Conservation (phyloP, 1,284 basidiomycete species). For the Sporisorium sorghi region DNA sequence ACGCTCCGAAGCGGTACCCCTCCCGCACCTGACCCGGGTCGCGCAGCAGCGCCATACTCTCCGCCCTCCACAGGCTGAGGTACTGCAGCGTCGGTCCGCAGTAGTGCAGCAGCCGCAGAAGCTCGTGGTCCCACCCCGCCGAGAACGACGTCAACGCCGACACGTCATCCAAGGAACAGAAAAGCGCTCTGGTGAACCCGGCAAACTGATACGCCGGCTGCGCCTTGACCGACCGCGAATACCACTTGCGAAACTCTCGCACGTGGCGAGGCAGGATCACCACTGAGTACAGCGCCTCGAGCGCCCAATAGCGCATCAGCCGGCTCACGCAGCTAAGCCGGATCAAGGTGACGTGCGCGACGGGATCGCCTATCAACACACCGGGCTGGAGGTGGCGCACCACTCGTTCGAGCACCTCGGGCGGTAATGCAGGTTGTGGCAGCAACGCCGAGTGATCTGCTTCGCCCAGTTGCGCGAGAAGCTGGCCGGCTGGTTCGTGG, state of each 20-base stretch:
- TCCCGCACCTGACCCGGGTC: conserved; percentile 63
- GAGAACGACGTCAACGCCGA: conserved; percentile 62
- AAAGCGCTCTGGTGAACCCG: conserved; percentile 54
- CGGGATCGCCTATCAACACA: conserved; percentile 50
- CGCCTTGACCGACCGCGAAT: conserved; percentile 50
- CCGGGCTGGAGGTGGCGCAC: conserved; percentile 43
- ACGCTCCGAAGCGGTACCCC: conserved; percentile 44
- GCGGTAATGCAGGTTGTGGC: conserved; percentile 52
- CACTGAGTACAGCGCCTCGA: conserved; percentile 55
- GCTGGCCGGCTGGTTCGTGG: conserved; percentile 32
- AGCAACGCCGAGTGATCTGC: conserved; percentile 20
- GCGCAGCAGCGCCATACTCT: conserved; percentile 61
- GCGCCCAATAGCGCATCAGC: conserved; percentile 55
- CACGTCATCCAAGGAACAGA: conserved; percentile 61
- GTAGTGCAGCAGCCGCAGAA: conserved; percentile 63
- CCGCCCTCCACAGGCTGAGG: conserved; percentile 64
- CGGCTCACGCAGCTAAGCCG: conserved; percentile 54
- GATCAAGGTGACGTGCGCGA: conserved; percentile 44
- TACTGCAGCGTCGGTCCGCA: conserved; percentile 57
- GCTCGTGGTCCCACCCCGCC: conserved; percentile 66
- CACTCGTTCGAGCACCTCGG: conserved; percentile 55
- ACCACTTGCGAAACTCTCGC: conserved; percentile 66
- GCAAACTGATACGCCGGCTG: conserved; percentile 60
- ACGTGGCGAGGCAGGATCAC: conserved; percentile 66
- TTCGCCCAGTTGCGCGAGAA: conserved; percentile 24